Evolutionary conservation across 805 yeast species (phyloP).

Genomic region (Yamadazyma paraphyllophila): DNA sequence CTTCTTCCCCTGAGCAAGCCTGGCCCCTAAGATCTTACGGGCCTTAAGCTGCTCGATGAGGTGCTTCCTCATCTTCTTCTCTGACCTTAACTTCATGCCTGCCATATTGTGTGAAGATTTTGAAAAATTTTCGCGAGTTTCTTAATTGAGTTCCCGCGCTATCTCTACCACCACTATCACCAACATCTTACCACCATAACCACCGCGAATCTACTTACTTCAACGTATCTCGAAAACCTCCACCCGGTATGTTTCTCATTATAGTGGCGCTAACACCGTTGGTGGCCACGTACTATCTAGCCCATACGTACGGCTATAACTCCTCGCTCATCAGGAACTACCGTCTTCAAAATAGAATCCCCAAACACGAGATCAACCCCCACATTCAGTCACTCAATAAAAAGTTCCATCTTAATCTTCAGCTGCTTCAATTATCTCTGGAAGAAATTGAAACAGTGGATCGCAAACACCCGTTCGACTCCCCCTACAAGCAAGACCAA

Average conservation of each 20-base stretch:
- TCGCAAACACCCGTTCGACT: background rate
- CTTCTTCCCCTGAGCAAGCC: conserved; percentile 41
- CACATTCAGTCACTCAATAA: conserved; percentile 3
- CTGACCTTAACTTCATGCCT: conserved; percentile 39
- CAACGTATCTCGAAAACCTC: no score
- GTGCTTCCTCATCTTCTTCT: conserved; percentile 46
- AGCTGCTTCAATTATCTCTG: background rate
- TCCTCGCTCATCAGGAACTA: conserved; percentile 17
- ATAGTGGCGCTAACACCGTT: conserved; percentile 1
- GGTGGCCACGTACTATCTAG: conserved; percentile 8
- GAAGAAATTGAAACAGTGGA: conserved; percentile 1
- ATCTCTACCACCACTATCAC: background rate
- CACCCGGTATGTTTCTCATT: background rate
- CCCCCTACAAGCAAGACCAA: background rate
- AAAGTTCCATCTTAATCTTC: background rate
- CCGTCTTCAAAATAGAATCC: conserved; percentile 8
- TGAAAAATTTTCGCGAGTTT: background rate
- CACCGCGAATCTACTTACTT: no score
- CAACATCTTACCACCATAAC: no score
- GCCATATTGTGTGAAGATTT: conserved; percentile 23
- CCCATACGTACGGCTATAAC: conserved; percentile 13
- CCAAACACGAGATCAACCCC: conserved; percentile 25
- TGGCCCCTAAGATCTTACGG: conserved; percentile 41
- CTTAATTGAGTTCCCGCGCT: background rate
- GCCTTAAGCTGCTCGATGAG: conserved; percentile 45